Evolutionary conservation across 129 eudicot species (phyloP), one percentile per base, ranked within the genome.

Genomic region (Lactuca sativa): DNA sequence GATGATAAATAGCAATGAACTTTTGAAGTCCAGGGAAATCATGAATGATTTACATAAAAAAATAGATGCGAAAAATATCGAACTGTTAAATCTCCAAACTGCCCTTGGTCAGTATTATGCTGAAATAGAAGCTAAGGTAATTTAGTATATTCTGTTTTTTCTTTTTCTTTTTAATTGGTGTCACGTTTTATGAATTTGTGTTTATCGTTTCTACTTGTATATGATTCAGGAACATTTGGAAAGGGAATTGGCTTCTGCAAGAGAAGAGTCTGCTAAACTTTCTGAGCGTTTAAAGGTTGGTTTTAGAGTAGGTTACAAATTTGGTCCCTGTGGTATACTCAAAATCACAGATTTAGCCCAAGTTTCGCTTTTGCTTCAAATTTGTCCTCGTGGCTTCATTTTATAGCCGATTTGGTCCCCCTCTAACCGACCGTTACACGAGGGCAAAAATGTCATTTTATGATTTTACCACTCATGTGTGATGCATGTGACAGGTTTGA

Each of bases 31-130:
- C 10, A 87, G 78, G 75, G 97, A 93, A 79, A 75, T 64, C 40
- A 90, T 89, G 57, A 88, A 85, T 34, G 97, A 87, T 77, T 84
- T 93, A 33, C 85, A 84, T 75, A 86, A 74, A 73, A 87, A 85
- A 64, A 66, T 93, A 59, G 90, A 85, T 44, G 92, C 88, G 47
- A 89, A 93, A 84, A 93, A 93, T 71, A 84, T 82, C 32, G 99
- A 93, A 78, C 84, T 90, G 78, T 64, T 85, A 51, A 93, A 90
- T 79, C 89, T 93, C 66, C 99, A 93, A 82, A 93, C 99, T 83
- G 99, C 99, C 16, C 95, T 93, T 57, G 99, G 99, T 65, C 99
- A 90, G 83, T 90, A 87, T 76, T 90, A 85, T 78, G 99, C 99
- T 8, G 99, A 93, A 82, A 90, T 93, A 53, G 99, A 93, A 67